These are phyloP conservation scores for Hevea brasiliensis DNA, from an alignment of 345 rosid genomes.

Conservation along the genomic window DNA sequence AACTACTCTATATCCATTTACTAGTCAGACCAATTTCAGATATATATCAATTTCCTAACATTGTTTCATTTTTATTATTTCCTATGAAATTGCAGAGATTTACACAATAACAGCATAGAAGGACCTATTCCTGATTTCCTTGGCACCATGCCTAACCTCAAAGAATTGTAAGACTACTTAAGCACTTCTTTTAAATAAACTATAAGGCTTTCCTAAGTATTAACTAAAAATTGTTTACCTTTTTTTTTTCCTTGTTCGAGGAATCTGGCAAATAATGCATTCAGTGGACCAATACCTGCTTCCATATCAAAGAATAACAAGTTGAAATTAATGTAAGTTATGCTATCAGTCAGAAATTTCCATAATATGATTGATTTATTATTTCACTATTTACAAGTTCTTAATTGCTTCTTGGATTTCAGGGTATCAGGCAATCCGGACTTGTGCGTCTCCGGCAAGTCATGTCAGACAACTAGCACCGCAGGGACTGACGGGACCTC, in stretches of 20 bases:
- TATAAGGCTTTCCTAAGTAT: not conserved
- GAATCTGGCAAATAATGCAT: constrained; percentile 21
- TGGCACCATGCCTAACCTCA: constrained; percentile 13
- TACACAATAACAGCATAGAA: constrained; percentile 22
- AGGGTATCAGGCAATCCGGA: constrained; percentile 42
- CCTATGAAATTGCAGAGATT: constrained; percentile 11
- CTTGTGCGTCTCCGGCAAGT: constrained; percentile 38
- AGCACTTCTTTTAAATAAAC: not conserved
- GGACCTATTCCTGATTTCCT: constrained; percentile 33
- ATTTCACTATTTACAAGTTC: no score
- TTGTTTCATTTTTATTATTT: not conserved
- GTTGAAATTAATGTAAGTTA: constrained; percentile 33
- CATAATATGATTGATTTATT: no score
- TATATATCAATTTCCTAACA: not conserved
- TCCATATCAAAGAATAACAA: constrained; percentile 20
- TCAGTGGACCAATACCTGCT: constrained; percentile 25
- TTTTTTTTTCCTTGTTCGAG: constrained; percentile 1
- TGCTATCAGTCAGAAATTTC: no score
- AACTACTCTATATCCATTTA: not conserved
- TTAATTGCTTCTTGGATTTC: not conserved
- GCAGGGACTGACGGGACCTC: not conserved
- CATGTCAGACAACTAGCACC: constrained; percentile 21
- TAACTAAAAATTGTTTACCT: not conserved
- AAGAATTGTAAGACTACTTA: constrained; percentile 19
- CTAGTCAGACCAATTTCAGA: not conserved